Base-by-base conservation (phyloP, 129 eudicot genomes). In the Chrysanthemum lavandulifolium region DNA sequence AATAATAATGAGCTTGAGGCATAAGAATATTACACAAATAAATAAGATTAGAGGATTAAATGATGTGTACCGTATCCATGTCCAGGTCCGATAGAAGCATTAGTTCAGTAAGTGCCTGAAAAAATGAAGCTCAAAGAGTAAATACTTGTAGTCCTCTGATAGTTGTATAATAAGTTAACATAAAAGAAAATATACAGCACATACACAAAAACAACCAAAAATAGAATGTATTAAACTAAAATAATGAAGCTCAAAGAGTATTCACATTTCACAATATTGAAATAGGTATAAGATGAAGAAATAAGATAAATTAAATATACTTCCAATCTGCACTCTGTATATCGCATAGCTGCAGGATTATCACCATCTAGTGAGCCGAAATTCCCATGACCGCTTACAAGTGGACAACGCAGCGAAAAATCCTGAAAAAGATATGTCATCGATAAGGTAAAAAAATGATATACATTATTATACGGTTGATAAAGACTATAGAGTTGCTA, bases 291-390 rank as follows among this genome's bases (percentile, higher is more conserved):
- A 58, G 63, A 58, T 58, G 27, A 2, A 40, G 57, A 70, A 6
- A 40, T 59, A n/a, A n/a, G 55, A 65, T 6, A 13, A 15, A 57
- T 6, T 36, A 74, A 64, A 78, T 81, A 59, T 82, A 94, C 98
- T 83, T 90, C 96, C 78, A 94, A 85, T 82, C 97, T 86, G 85
- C 98, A 94, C 67, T 94, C 98, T 36, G 98, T 94, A 80, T 94
- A 94, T 21, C 98, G 98, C 98, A 94, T 94, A 12, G 98, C 98
- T 12, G 98, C 98, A 36, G 98, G 91, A 79, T 96, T 92, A 79
- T 94, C 98, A 45, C 97, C 92, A 84, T 94, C 98, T 73, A 94
- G 76, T 29, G 98, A 94, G 13, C 98, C 98, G 71, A 94, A 94
- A 78, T 94, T 94, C 63, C 98, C 98, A 79, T 94, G 98, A 68